Evolutionary conservation across 306 rosid species (phyloP), one percentile per base, ranked within the genome.

Genomic region (Astragalus membranaceus): DNA sequence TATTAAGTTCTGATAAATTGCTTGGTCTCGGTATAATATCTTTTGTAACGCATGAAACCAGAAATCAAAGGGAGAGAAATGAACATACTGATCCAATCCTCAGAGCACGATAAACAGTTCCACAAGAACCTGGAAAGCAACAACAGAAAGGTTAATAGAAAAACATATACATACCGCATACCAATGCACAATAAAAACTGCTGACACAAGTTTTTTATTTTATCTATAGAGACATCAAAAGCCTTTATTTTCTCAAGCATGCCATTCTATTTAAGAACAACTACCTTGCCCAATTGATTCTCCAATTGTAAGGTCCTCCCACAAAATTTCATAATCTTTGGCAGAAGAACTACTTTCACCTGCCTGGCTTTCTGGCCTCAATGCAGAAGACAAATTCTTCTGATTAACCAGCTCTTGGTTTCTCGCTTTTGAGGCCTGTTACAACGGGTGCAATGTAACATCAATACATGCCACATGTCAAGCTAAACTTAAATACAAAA

Each of bases 51-150:
- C 44, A 53, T 12, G 15, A 76, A 77, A 68, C 59, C 10, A 63
- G 71, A 85, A 75, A 64, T 60, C 55, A 46, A 67, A 84, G 86
- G 58, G 77, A 62, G 82, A 81, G 90, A 62, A 62, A 75, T 78
- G 86, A 78, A 88, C 97, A 70, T 88, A 95, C 99, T 72, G 99
- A 95, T 91, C 99, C 99, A 77, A 83, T 79, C 99, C 96, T 91
- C 91, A 91, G 81, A 48, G 87, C 97, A 85, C 85, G 99, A 81
- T 95, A 95, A 26, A 95, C 99, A 71, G 95, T 95, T 83, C 99
- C 99, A 79, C 97, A 91, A 49, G 99, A 89, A 86, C 99, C 99
- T 95, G 90, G 77, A 84, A 48, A 72, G 80, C 75, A 88, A 46
- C 74, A 76, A 50, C 50, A 52, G n/a, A 79, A 57, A 77, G 13